Percentiles rank a stretch among this genome's conserved stretches.
Evolutionary conservation across 495 filamentous ascomycete species (phyloP).

Genomic region (Tuber indicum): DNA sequence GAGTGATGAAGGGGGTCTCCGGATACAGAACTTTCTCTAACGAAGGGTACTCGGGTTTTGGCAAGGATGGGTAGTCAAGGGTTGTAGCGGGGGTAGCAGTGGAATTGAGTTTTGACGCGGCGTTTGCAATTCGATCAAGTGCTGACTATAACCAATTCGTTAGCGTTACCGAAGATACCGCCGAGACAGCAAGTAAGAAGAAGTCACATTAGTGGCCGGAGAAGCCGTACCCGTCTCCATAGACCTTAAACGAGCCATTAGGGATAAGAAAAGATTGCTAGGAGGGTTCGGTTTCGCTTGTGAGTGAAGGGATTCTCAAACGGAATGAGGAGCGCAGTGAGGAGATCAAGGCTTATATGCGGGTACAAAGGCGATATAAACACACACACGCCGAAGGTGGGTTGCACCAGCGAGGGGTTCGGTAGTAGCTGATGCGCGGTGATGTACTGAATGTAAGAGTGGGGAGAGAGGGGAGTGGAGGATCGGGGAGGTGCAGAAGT

Average conservation of each 20-base stretch:
- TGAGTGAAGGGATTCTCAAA: background rate
- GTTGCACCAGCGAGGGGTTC: background rate
- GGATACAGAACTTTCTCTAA: conserved; percentile 18
- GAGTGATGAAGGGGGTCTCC: conserved; percentile 8
- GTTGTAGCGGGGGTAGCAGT: conserved; percentile 23
- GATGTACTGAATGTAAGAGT: background rate
- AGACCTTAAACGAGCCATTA: background rate
- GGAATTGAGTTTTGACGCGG: conserved; percentile 25
- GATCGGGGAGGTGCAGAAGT: background rate
- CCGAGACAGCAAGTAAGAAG: background rate
- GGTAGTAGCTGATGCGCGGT: background rate
- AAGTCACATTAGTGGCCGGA: background rate
- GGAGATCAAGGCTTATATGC: background rate
- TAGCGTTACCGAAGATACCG: background rate
- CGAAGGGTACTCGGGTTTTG: conserved; percentile 24
- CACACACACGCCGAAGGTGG: background rate
- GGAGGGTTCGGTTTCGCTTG: background rate
- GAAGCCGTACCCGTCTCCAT: background rate
- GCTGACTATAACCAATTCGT: conserved; percentile 11
- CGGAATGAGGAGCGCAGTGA: background rate
- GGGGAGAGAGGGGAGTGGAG: background rate
- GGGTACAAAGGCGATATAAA: background rate
- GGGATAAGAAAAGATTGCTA: background rate
- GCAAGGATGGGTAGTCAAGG: conserved; percentile 16
- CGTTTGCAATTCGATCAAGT: conserved; percentile 21